phyloP scores from a whole-genome alignment of 2,329 filamentous ascomycete genomes.

The Ilyonectria sp. region DNA sequence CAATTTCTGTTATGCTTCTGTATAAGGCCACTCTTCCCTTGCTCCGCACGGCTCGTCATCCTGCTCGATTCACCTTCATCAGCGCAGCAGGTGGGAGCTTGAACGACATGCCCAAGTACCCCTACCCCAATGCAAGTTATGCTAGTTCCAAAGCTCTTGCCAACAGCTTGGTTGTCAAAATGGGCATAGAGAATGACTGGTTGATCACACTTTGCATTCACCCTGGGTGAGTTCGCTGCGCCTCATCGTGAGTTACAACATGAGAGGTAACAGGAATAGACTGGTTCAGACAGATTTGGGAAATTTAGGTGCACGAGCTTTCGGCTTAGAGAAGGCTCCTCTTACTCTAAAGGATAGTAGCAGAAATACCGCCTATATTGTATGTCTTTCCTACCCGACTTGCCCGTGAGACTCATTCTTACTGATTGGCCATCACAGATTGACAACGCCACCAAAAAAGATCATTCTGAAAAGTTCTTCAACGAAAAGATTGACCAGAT shows the following conservation, averaged over 20 bases:
- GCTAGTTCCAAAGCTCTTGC: neutral
- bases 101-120: neutral
- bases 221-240: neutral
- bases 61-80: neutral
- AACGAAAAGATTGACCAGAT: neutral
- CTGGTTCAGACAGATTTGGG: constrained; percentile 1
- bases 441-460: neutral
- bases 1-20: neutral
- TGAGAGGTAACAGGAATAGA: neutral
- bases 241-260: neutral
- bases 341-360: neutral
- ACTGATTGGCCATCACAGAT: neutral
- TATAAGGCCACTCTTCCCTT: neutral
- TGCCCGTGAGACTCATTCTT: neutral
- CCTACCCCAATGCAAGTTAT: neutral
- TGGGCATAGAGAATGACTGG: neutral
- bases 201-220: neutral
- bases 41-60: neutral
- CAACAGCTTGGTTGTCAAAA: neutral
- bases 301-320: neutral
- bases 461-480: neutral
- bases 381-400: neutral
- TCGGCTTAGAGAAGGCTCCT: neutral
- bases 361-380: neutral
- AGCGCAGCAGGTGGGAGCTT: neutral